phyloP scores from a whole-genome alignment of 441 rosid genomes.

The Gossypium schwendimanii region DNA sequence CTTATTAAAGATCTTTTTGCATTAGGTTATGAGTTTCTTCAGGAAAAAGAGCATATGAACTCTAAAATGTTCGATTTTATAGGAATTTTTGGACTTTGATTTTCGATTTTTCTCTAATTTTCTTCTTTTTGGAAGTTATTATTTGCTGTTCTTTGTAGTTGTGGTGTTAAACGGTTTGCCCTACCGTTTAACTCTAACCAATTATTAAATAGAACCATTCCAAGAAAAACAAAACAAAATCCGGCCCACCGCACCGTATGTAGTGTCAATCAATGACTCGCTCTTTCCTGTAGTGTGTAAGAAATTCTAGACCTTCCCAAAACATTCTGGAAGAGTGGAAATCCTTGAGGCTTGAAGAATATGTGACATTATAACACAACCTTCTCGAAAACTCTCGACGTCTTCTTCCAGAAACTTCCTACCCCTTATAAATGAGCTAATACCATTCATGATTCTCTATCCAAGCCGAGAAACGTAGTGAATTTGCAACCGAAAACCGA shows the following conservation, averaged over 20 bases:
- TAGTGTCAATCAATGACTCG: not conserved
- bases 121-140: too few relatives aligned
- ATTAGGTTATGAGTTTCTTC: too few relatives aligned
- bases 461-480: not conserved
- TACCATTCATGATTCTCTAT: not conserved
- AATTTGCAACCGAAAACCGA: not conserved
- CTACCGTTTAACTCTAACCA: too few relatives aligned
- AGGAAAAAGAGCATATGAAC: too few relatives aligned
- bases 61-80: too few relatives aligned
- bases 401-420: conserved; percentile 8
- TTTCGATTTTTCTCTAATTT: too few relatives aligned
- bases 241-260: not conserved
- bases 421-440: not conserved
- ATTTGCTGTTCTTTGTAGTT: too few relatives aligned
- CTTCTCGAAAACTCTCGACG: conserved; percentile 5
- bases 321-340: not conserved
- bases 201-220: too few relatives aligned
- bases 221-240: too few relatives aligned
- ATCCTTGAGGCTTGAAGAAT: not conserved
- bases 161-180: too few relatives aligned
- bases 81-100: too few relatives aligned
- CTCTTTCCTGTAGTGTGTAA: not conserved
- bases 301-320: conserved; percentile 6
- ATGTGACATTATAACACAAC: not conserved
- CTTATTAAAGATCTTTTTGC: too few relatives aligned